phyloP scores from a whole-genome alignment of 2,329 filamentous ascomycete genomes.

The Diplodia scrobiculata region DNA sequence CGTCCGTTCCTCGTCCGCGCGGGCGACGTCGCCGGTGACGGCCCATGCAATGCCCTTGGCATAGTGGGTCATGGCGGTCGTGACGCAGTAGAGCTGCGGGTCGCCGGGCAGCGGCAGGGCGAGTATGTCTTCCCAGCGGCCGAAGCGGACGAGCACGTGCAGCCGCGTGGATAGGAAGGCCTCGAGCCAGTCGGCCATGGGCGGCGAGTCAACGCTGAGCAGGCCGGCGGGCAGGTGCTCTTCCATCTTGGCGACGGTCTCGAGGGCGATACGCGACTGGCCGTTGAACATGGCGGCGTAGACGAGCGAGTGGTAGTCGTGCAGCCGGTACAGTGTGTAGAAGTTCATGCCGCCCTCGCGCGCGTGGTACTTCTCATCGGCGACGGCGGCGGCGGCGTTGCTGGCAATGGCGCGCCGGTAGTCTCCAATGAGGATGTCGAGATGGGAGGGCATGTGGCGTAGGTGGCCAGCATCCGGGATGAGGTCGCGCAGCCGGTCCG shows the following conservation, averaged over 20 bases:
- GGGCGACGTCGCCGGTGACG: slow-evolving; percentile 56
- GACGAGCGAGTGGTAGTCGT: slow-evolving; percentile 73
- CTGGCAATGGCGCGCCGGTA: slow-evolving; percentile 67
- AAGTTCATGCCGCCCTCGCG: slow-evolving; percentile 66
- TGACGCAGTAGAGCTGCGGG: slow-evolving; percentile 65
- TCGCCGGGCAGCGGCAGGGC: slow-evolving; percentile 61
- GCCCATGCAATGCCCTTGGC: slow-evolving; percentile 68
- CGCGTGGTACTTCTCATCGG: slow-evolving; percentile 67
- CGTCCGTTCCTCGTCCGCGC: slow-evolving; percentile 57
- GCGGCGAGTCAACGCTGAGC: slow-evolving; percentile 64
- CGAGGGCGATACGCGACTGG: slow-evolving; percentile 62
- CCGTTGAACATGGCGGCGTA: slow-evolving; percentile 80
- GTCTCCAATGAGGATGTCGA: slow-evolving; percentile 73
- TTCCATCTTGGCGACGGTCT: slow-evolving; percentile 63
- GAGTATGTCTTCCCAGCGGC: slow-evolving; percentile 68
- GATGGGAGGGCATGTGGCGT: slow-evolving; percentile 75
- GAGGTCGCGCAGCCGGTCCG: slow-evolving; percentile 64
- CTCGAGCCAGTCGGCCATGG: slow-evolving; percentile 80
- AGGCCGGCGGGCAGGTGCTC: slow-evolving; percentile 63
- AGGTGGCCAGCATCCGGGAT: slow-evolving; percentile 71
- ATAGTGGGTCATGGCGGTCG: slow-evolving; percentile 69
- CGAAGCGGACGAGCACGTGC: slow-evolving; percentile 73
- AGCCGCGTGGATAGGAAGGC: slow-evolving; percentile 67
- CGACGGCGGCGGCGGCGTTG: slow-evolving; percentile 66
- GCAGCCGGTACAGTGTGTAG: slow-evolving; percentile 74